Evolutionary conservation across 805 yeast genomes (phyloP), one percentile per base, ranked within the genome.

Genomic region (Yarrowia osloensis): DNA sequence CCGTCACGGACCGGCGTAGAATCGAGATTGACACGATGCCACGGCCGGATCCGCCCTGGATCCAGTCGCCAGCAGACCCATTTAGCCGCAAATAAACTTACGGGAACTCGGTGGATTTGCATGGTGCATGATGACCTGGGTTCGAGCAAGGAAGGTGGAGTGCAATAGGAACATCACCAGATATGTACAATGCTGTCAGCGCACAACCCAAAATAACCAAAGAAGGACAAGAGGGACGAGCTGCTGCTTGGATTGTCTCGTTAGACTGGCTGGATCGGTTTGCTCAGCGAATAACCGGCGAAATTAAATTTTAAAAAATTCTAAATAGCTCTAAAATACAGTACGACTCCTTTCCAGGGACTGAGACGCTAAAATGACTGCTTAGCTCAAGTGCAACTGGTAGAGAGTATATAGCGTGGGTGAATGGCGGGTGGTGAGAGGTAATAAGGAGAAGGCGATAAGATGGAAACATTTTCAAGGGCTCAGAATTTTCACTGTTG

Each of bases 21-120:
- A 37, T 22, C 2, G 28, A 21, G 19, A 21, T 21, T 42, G 47
- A 42, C 47, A 39, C 19, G 12, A 19, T 8, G 13, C 7, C 39
- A 19, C 12, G 19, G 44, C 26, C 26, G 26, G 12, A 12, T 4
- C 17, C 46, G n/a, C 19, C 49, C 29, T 15, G 21, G 22, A 24
- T 11, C 19, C 33, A 5, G 39, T 1, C 7, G 12, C 24, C 31
- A 7, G 6, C 26, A 26, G 17, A 9, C 31, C 37, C 26, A 22
- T 22, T 50, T 50, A 50, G 57, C 57, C 57, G 57, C 21, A 50
- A n/a, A n/a, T 50, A 50, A 50, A 33, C 57, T 50, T 50, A 42
- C 57, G 57, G 57, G 57, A 50, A 31, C 55, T 21, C 3, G 12
- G n/a, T 21, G 40, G 57, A 50, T 50, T 50, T 50, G 57, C 57